A percentile compares a stretch with the other conserved stretches of the same genome.
Conservation (phyloP, 257 asterid genomes). For the Lycium ferocissimum region DNA sequence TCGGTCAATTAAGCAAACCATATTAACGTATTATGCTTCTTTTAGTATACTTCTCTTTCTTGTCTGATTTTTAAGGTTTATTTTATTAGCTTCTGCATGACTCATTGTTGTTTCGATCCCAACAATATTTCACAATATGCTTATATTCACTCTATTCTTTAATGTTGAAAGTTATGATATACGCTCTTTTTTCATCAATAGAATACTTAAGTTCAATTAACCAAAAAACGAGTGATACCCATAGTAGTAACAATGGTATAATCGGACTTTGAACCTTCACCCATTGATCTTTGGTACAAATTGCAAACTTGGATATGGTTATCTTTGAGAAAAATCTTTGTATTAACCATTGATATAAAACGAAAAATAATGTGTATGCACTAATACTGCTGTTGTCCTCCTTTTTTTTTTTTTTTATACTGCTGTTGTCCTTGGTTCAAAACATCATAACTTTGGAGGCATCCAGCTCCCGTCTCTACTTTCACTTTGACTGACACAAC, state of each 20-base stretch:
- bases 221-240: background rate
- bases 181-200: background rate
- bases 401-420: no score
- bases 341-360: background rate
- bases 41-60: no score
- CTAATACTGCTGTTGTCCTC: background rate
- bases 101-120: no score
- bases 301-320: background rate
- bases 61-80: no score
- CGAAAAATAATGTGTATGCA: no score
- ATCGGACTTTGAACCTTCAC: background rate
- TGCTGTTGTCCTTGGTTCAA: background rate
- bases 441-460: background rate
- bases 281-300: background rate
- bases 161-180: background rate
- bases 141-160: background rate
- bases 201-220: background rate
- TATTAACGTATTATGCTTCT: no score
- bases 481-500: background rate
- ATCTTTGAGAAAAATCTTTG: background rate
- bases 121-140: background rate
- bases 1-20: no score
- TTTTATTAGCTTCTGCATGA: no score
- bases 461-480: background rate
- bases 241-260: background rate